A percentile compares a stretch with the other conserved stretches of the same genome.
These are phyloP conservation scores for Pseudogymnoascus sp. DNA, from an alignment of 2,329 filamentous ascomycete species.

Conservation along the genomic window DNA sequence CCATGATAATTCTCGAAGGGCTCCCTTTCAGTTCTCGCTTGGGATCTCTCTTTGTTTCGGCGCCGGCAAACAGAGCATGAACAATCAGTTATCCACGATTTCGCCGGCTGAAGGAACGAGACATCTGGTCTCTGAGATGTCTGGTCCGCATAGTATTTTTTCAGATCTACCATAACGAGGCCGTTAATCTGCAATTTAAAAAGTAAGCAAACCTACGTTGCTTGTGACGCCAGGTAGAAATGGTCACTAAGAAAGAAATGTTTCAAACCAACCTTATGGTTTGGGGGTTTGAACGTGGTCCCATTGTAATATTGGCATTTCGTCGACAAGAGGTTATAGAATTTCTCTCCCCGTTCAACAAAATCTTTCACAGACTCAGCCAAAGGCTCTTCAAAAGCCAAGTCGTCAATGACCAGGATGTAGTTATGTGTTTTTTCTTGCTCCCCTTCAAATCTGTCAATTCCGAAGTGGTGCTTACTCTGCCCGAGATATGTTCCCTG, in stretches of 20 bases:
- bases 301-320: conserved; percentile 11
- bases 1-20: neutral
- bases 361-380: neutral
- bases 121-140: neutral
- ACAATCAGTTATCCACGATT: conserved; percentile 5
- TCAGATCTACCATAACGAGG: conserved; percentile 10
- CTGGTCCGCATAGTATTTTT: neutral
- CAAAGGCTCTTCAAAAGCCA: neutral
- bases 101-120: neutral
- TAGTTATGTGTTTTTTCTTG: too few relatives aligned
- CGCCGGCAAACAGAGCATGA: neutral
- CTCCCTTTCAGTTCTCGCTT: neutral
- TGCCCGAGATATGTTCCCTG: neutral
- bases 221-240: neutral
- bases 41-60: neutral
- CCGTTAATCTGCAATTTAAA: neutral
- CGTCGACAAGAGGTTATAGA: conserved; percentile 2
- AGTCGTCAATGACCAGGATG: neutral
- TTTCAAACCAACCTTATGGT: neutral
- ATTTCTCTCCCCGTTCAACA: conserved; percentile 4
- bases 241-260: neutral
- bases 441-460: neutral
- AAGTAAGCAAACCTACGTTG: neutral
- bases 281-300: conserved; percentile 1
- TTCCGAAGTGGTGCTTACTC: neutral